A percentile compares a stretch with the other conserved stretches of the same genome.
phyloP scores from a whole-genome alignment of 1,284 basidiomycete genomes.

The Schizophyllum amplum region DNA sequence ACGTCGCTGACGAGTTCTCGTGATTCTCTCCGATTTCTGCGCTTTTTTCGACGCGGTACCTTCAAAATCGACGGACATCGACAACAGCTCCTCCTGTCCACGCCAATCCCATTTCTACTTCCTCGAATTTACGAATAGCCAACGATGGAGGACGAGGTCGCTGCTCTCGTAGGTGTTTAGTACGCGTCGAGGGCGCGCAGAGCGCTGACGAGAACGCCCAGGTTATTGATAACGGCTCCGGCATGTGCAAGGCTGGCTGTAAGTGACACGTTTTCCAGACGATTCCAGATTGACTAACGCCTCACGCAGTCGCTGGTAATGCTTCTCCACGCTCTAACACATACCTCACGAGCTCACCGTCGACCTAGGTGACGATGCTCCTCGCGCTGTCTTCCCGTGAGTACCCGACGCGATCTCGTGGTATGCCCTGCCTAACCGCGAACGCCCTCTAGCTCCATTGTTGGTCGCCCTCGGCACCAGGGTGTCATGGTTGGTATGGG shows the following conservation, averaged over 20 bases:
- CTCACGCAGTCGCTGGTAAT: conserved; percentile 10
- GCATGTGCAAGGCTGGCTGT: conserved; percentile 20
- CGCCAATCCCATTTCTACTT: background rate
- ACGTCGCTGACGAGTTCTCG: background rate
- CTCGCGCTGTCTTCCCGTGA: conserved; percentile 16
- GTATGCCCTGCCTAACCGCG: background rate
- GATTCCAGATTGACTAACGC: background rate
- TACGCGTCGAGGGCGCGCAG: background rate
- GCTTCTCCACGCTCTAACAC: background rate
- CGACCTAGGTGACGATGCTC: conserved; percentile 14
- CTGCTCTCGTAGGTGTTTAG: conserved; percentile 9
- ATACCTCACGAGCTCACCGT: background rate
- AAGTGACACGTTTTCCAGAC: conserved; percentile 2
- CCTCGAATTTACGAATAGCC: background rate
- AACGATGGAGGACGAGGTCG: conserved; percentile 12
- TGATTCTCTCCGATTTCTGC: background rate
- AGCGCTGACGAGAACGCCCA: background rate
- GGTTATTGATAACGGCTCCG: conserved; percentile 17
- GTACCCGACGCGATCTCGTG: background rate
- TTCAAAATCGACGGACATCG: background rate
- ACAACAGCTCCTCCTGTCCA: background rate
- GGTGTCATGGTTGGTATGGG: conserved; percentile 15
- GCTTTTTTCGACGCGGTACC: background rate
- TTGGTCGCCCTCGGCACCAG: conserved; percentile 13
- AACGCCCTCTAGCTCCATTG: conserved; percentile 8